Conservation (phyloP, 177 flowering plant species). For the Vitis hybrid region DNA sequence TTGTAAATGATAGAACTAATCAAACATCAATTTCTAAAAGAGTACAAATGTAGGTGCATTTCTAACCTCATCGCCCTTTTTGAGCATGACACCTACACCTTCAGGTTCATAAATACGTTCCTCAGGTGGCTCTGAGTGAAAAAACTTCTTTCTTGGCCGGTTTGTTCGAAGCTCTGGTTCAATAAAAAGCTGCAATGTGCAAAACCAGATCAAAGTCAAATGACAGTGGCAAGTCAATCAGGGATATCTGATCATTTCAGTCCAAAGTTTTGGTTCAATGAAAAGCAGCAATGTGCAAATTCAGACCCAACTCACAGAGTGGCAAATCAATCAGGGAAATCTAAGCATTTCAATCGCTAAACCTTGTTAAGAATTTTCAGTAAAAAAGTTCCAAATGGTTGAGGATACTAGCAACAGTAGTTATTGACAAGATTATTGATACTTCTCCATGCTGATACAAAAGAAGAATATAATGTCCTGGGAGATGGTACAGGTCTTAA, state of each 20-base stretch:
- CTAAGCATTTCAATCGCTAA: slow-evolving; percentile 27
- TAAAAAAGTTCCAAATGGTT: too few relatives aligned
- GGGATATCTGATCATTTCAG: slow-evolving; percentile 14
- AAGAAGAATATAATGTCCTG: too few relatives aligned
- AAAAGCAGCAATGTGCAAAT: slow-evolving; percentile 57
- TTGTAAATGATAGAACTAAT: too few relatives aligned
- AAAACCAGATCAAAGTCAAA: slow-evolving; percentile 9
- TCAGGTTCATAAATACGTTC: slow-evolving; percentile 73
- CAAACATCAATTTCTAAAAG: neutral
- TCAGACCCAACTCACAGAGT: slow-evolving; percentile 2
- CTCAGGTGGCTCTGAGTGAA: slow-evolving; percentile 59
- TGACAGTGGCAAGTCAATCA: slow-evolving; percentile 3
- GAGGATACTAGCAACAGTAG: too few relatives aligned
- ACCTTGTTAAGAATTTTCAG: neutral
- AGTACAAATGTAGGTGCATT: neutral
- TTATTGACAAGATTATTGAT: too few relatives aligned
- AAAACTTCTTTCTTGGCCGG: slow-evolving; percentile 53
- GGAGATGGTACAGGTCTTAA: too few relatives aligned
- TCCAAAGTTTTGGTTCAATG: slow-evolving; percentile 79
- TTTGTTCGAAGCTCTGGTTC: slow-evolving; percentile 86
- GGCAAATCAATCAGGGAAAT: neutral
- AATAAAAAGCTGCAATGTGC: slow-evolving; percentile 68
- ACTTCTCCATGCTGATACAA: too few relatives aligned
- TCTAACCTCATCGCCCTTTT: slow-evolving; percentile 89
- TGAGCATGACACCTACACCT: slow-evolving; percentile 63